Base-by-base conservation (phyloP, 129 eudicot genomes). In the Silybum marianum region DNA sequence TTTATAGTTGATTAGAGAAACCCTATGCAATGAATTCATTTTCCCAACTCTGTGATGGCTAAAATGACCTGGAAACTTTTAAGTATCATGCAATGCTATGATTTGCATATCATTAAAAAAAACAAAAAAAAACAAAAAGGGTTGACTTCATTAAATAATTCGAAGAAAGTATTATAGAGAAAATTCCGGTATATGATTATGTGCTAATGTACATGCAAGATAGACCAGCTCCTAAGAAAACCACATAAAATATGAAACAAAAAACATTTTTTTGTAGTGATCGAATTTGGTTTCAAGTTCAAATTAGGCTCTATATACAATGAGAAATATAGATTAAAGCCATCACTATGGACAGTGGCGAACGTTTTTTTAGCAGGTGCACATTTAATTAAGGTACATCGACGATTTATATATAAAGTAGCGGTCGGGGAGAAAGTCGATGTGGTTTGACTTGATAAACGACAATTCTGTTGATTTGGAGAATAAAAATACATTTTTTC, bases 1-100 rank as follows among this genome's bases (percentile, higher is more conserved):
- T 70, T 69, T 82, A 82, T 76, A 82, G 73, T n/a, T 12, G 4
- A 23, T 14, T 44, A 63, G 48, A 25, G 66, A 19, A 38, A 65
- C 30, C 34, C 4, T 26, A 8, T 48, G 28, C 28, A 36, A 51
- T 54, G 24, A 18, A 36, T 21, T 80, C 10, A 22, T 9, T n/a
- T n/a, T 39, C 28, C 30, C 30, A 48, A 18, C 23, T 48, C 72
- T 6, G 13, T 32, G 54, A 71, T 71, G 70, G 69, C 70, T 54
- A 21, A 71, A 71, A 44, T 69, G 69, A 5, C 69, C 16, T 78
- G 75, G 67, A 26, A 26, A 26, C 28, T 78, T 78, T 25, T 22
- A 7, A 46, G 78, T 26, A 75, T 69, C 58, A 44, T 71, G 74
- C 25, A 54, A 11, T 48, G 77, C 38, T 32, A 74, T 14, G 73